Conservation (phyloP, 73 alveolate genomes). For the Effrenium voratum region DNA sequence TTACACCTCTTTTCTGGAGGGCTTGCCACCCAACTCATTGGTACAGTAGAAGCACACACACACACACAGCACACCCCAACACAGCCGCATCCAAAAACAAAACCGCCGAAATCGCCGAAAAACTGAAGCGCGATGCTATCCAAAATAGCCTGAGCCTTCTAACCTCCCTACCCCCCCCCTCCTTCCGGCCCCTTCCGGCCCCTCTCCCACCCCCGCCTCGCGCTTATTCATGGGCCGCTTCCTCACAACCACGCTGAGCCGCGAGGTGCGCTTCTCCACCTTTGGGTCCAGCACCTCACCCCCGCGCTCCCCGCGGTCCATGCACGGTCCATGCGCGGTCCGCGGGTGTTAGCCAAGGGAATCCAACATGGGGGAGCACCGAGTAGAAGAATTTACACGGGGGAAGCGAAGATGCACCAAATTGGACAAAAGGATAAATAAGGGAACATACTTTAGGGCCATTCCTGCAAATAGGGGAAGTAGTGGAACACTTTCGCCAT, state of each 20-base stretch:
- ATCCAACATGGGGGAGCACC: neutral
- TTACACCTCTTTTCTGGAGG: too few relatives aligned
- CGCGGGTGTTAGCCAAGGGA: neutral
- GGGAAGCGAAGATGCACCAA: neutral
- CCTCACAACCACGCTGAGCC: constrained; percentile 99
- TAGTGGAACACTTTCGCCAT: too few relatives aligned
- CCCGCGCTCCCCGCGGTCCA: neutral
- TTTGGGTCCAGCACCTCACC: constrained; percentile 35
- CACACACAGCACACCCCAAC: too few relatives aligned
- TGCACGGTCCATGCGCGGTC: neutral
- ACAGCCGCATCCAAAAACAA: too few relatives aligned
- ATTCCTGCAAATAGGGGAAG: too few relatives aligned
- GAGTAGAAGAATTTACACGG: neutral
- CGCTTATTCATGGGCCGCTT: constrained; percentile 99
- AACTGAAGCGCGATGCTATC: too few relatives aligned
- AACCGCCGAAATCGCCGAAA: too few relatives aligned
- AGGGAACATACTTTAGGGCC: neutral
- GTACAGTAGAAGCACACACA: too few relatives aligned
- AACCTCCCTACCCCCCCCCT: neutral
- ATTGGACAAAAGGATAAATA: neutral
- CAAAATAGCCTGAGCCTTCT: too few relatives aligned
- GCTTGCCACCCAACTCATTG: too few relatives aligned
- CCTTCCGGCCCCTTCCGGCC: neutral
- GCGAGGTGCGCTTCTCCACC: constrained; percentile 96
- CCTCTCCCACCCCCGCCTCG: constrained; percentile 96